A percentile compares a stretch with the other conserved stretches of the same genome.
These are phyloP conservation scores for Pythium volutum DNA, from an alignment of 352 stramenopile species.

Conservation along the genomic window DNA sequence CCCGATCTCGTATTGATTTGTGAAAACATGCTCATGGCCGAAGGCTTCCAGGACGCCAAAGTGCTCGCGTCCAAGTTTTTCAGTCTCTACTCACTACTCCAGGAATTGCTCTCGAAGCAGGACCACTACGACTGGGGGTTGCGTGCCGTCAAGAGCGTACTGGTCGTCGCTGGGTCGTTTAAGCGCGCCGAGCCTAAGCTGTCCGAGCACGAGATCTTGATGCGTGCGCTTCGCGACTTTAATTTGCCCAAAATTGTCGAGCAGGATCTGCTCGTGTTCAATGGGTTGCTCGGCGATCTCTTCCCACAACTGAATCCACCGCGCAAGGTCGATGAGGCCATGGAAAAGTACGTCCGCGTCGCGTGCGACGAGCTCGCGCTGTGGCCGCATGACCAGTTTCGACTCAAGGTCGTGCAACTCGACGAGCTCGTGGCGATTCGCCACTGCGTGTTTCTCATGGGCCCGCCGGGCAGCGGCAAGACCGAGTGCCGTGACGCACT, in stretches of 20 bases:
- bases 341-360: conserved; percentile 89
- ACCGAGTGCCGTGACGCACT: conserved; percentile 93
- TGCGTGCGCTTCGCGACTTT: conserved; percentile 95
- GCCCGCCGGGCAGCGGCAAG: conserved; percentile 90
- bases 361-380: conserved; percentile 89
- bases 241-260: conserved; percentile 96
- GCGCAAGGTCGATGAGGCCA: conserved; percentile 81
- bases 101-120: conserved; percentile 93
- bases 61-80: conserved; percentile 94
- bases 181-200: conserved; percentile 92
- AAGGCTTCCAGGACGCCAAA: conserved; percentile 93
- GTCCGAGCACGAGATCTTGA: conserved; percentile 90
- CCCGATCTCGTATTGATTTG: conserved; percentile 95
- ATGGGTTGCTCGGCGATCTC: conserved; percentile 90
- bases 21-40: conserved; percentile 97
- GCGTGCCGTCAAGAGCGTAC: conserved; percentile 92
- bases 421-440: conserved; percentile 93
- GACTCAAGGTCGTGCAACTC: conserved; percentile 94
- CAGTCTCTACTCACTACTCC: conserved; percentile 91
- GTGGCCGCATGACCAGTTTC: conserved; percentile 91
- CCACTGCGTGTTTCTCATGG: conserved; percentile 96
- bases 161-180: conserved; percentile 92
- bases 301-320: conserved; percentile 91
- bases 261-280: conserved; percentile 93
- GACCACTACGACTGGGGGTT: conserved; percentile 96